Percentiles rank a stretch among this genome's conserved stretches.
Evolutionary conservation across 2,329 filamentous ascomycete species (phyloP).

Genomic region (Aspergillus sp.): DNA sequence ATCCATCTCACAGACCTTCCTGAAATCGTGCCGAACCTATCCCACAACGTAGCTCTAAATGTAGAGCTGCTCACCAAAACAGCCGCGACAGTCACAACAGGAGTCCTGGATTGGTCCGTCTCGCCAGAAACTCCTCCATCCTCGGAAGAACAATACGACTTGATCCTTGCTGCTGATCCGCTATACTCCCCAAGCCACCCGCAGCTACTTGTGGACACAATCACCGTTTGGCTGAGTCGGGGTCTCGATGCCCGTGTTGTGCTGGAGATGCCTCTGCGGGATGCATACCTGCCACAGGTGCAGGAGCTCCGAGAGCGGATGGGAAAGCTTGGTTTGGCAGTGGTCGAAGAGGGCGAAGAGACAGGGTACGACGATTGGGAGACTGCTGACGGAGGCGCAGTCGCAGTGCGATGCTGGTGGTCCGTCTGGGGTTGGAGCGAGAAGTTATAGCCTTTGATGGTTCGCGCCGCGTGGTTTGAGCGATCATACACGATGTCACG

Average conservation of each 20-base stretch:
- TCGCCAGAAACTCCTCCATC: slow-evolving; percentile 33
- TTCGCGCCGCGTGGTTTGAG: background rate
- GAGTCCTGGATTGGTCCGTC: slow-evolving; percentile 72
- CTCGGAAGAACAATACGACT: slow-evolving; percentile 51
- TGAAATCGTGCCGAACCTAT: slow-evolving; percentile 79
- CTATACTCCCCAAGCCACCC: slow-evolving; percentile 88
- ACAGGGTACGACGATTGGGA: slow-evolving; percentile 55
- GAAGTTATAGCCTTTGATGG: slow-evolving; percentile 30
- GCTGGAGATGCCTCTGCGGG: slow-evolving; percentile 79
- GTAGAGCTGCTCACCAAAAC: slow-evolving; percentile 56
- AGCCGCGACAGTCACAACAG: slow-evolving; percentile 64
- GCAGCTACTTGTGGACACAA: slow-evolving; percentile 69
- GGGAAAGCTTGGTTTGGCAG: slow-evolving; percentile 54
- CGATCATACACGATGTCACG: slow-evolving; percentile 33
- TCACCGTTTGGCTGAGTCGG: slow-evolving; percentile 68
- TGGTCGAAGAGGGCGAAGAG: slow-evolving; percentile 57
- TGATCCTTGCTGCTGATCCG: slow-evolving; percentile 84
- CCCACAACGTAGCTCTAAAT: slow-evolving; percentile 73
- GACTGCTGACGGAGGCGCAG: slow-evolving; percentile 43
- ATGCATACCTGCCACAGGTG: slow-evolving; percentile 67
- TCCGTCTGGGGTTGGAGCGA: slow-evolving; percentile 52
- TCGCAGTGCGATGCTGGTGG: slow-evolving; percentile 54
- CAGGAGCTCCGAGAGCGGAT: slow-evolving; percentile 67
- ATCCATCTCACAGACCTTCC: slow-evolving; percentile 83
- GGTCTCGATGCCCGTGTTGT: slow-evolving; percentile 67